phyloP scores from a whole-genome alignment of 2,329 filamentous ascomycete genomes.

The Colletotrichum sp. region DNA sequence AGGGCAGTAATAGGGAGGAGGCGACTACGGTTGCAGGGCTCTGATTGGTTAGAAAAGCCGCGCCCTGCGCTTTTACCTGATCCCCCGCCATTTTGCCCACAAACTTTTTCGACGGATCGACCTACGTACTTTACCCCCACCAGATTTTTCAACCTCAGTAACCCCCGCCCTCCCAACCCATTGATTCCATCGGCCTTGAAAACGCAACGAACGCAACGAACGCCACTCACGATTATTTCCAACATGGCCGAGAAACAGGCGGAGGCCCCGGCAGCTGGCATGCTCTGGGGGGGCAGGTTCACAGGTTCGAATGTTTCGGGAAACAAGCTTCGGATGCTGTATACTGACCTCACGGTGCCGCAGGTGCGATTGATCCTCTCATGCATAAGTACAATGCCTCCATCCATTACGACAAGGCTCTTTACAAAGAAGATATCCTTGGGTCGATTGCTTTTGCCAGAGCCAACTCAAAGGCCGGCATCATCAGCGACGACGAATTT shows the following conservation, averaged over 20 bases:
- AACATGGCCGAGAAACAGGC: constrained; percentile 23
- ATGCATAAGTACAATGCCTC: constrained; percentile 63
- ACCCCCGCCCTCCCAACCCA: not conserved
- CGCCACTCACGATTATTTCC: not conserved
- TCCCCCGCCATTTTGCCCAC: not conserved
- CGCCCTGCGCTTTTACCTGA: not conserved
- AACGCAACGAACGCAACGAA: not conserved
- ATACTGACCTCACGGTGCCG: not conserved
- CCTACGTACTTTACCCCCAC: no score
- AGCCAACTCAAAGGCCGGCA: constrained; percentile 65
- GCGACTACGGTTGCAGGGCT: no score
- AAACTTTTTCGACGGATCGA: no score
- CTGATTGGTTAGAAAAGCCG: not conserved
- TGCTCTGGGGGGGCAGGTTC: constrained; percentile 34
- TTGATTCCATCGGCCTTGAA: not conserved
- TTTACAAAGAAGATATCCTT: constrained; percentile 69
- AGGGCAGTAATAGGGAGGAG: no score
- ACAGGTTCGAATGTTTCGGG: constrained; percentile 41
- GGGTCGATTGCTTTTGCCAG: constrained; percentile 70
- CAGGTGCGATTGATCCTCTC: constrained; percentile 20
- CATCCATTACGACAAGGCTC: constrained; percentile 68
- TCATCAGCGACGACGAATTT: constrained; percentile 67
- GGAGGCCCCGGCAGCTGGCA: constrained; percentile 29
- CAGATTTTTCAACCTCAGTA: no score
- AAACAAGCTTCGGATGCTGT: not conserved